Base-by-base conservation (phyloP, 2,329 filamentous ascomycete species). In the Aciculosporium take region DNA sequence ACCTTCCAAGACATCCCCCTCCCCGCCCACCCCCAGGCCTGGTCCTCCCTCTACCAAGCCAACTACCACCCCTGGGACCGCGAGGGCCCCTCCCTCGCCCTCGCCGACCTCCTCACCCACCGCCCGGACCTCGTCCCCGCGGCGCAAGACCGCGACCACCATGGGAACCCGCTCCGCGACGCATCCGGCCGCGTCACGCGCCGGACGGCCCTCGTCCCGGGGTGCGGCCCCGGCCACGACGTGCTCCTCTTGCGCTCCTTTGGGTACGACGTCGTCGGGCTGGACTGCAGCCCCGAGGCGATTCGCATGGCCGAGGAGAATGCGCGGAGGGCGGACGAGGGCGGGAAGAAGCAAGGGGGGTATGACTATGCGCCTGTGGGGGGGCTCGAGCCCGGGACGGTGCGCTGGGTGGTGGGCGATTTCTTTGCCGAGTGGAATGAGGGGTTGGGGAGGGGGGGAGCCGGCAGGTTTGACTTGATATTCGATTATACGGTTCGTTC, bases 221-320 rank as follows among this genome's bases (percentile, higher is more conserved):
- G 85, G 5, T 94, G 86, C 59, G 87, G 86, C 0, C 72, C 74
- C 36, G 87, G 86, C 5, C 81, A 91, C 54, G 87, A 94, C 61
- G 82, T 86, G 2, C 67, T 85, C 8, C 66, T 94, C 29, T 69
- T 94, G 34, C 74, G 78, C 38, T 74, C 75, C 8, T 75, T 80
- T 53, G 86, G 86, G 1, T 91, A 84, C 56, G 81, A 93, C 59
- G 76, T 78, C 1, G 79, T 75, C 52, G 87, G 84, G 0, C 61
- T 94, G 2, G 86, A 93, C 55, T 71, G 73, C 42, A 79, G 77
- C 34, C 53, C 65, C 7, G 53, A 51, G 12, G 69, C 67, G 3
- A 49, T 67, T 7, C 57, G 66, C 9, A 62, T 63, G 27, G 74
- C 74, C 2, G 54, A 60, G 41, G 59, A 64, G 48, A 68, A 67